Conservation (phyloP, 257 asterid genomes). For the Ocimum tenuiflorum region DNA sequence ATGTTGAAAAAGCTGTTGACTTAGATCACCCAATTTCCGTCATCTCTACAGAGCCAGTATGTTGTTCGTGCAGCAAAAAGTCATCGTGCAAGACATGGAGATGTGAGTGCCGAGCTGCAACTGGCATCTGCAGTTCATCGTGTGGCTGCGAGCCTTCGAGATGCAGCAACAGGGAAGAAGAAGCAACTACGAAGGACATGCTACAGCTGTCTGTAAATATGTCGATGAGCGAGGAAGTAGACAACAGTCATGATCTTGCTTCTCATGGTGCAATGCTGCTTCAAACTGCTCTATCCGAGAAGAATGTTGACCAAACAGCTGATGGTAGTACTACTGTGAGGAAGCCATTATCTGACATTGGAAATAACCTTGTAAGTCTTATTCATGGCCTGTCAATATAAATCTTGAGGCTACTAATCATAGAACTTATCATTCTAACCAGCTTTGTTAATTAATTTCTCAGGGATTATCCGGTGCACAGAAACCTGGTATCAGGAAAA, state of each 20-base stretch:
- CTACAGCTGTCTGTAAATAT: constrained; percentile 20
- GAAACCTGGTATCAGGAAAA: constrained; percentile 55
- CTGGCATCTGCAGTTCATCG: constrained; percentile 38
- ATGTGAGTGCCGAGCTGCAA: constrained; percentile 77
- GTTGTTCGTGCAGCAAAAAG: constrained; percentile 66
- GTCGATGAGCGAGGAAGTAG: constrained; percentile 33
- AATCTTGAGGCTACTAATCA: no score
- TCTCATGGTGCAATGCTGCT: constrained; percentile 82
- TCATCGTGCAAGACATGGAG: constrained; percentile 68
- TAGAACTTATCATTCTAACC: no score
- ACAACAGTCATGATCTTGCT: constrained; percentile 43
- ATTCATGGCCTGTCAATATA: background rate
- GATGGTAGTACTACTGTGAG: constrained; percentile 37
- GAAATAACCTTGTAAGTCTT: constrained; percentile 61
- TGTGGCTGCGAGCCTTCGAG: constrained; percentile 52
- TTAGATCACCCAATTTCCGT: background rate
- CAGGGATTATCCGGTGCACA: constrained; percentile 60
- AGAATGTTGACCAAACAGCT: constrained; percentile 34
- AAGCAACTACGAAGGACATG: constrained; percentile 8
- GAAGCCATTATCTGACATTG: constrained; percentile 86
- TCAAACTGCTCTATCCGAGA: constrained; percentile 69
- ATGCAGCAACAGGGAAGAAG: constrained; percentile 54
- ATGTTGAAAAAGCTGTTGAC: constrained; percentile 22
- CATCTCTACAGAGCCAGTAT: constrained; percentile 17
- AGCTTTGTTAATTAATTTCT: background rate